These are phyloP conservation scores for Terfezia boudieri DNA, from an alignment of 495 filamentous ascomycete genomes.

Conservation along the genomic window DNA sequence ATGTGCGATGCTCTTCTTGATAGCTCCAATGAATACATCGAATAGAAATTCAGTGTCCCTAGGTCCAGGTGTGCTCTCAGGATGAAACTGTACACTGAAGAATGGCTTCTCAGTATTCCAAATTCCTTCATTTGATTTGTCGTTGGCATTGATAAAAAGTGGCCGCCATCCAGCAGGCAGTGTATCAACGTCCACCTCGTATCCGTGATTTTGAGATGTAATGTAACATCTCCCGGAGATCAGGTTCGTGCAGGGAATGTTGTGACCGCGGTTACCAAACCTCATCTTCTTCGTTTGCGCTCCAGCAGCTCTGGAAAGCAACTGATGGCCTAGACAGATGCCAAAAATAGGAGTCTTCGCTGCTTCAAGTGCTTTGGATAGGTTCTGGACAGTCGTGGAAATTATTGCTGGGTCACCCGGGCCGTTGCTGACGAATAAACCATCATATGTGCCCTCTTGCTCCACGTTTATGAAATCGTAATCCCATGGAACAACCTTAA, in stretches of 20 bases:
- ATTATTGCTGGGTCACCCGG: conserved; percentile 84
- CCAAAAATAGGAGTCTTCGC: conserved; percentile 76
- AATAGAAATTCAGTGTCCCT: conserved; percentile 94
- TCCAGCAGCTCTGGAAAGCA: conserved; percentile 75
- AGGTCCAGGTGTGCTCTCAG: conserved; percentile 85
- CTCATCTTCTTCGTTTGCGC: conserved; percentile 87
- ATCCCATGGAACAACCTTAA: conserved; percentile 85
- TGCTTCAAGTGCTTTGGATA: conserved; percentile 45
- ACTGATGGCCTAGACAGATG: conserved; percentile 89
- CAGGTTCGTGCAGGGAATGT: conserved; percentile 92
- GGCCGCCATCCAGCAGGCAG: conserved; percentile 68
- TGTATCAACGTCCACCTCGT: conserved; percentile 58
- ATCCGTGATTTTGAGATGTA: conserved; percentile 96
- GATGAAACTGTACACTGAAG: conserved; percentile 98
- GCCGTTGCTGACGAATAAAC: conserved; percentile 92
- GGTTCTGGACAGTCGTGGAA: conserved; percentile 48
- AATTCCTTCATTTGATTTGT: conserved; percentile 93
- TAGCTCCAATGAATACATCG: conserved; percentile 38
- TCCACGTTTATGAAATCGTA: conserved; percentile 55
- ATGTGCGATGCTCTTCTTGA: conserved; percentile 11
- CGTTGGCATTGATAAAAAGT: conserved; percentile 92
- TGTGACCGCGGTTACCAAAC: conserved; percentile 96
- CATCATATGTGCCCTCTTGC: conserved; percentile 45
- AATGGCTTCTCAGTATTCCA: conserved; percentile 63
- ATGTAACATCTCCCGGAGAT: conserved; percentile 91